These are phyloP conservation scores for Sporisorium sorghi DNA, from an alignment of 1,284 basidiomycete species.

Conservation along the genomic window DNA sequence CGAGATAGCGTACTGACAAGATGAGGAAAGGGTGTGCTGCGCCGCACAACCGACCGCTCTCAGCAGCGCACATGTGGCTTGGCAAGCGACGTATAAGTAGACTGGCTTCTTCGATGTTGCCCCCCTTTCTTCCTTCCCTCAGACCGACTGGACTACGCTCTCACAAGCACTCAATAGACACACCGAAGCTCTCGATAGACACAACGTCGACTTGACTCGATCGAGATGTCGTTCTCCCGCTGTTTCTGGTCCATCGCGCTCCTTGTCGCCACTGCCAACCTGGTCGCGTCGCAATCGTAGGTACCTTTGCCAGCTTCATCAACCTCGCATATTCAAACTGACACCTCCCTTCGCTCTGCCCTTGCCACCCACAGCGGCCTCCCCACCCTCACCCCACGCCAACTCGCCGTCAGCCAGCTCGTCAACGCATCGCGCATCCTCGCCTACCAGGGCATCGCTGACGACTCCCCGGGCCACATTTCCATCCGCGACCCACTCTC, in stretches of 20 bases:
- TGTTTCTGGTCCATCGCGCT: not conserved
- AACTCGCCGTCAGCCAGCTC: conserved; percentile 46
- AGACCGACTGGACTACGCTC: not conserved
- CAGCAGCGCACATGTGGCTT: not conserved
- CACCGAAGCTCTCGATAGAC: too few species aligned
- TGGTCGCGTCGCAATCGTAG: conserved; percentile 15
- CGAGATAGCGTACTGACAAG: not conserved
- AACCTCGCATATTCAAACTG: too few species aligned
- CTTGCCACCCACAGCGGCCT: conserved; percentile 9
- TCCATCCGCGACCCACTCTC: conserved; percentile 41
- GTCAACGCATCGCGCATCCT: conserved; percentile 53
- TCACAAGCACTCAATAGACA: not conserved
- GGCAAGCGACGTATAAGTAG: conserved; percentile 6
- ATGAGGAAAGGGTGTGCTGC: not conserved
- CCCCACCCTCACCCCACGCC: conserved; percentile 36
- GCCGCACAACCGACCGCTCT: not conserved
- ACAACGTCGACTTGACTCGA: not conserved
- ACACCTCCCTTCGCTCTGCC: not conserved
- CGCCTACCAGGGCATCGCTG: conserved; percentile 37
- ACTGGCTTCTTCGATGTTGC: not conserved
- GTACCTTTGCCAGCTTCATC: not conserved
- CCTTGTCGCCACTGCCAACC: not conserved
- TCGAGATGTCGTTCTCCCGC: conserved; percentile 1
- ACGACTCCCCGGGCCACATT: conserved; percentile 42
- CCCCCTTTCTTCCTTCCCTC: not conserved